Evolutionary conservation across 75 land plant species (phyloP).

Genomic region (Pinus taeda): DNA sequence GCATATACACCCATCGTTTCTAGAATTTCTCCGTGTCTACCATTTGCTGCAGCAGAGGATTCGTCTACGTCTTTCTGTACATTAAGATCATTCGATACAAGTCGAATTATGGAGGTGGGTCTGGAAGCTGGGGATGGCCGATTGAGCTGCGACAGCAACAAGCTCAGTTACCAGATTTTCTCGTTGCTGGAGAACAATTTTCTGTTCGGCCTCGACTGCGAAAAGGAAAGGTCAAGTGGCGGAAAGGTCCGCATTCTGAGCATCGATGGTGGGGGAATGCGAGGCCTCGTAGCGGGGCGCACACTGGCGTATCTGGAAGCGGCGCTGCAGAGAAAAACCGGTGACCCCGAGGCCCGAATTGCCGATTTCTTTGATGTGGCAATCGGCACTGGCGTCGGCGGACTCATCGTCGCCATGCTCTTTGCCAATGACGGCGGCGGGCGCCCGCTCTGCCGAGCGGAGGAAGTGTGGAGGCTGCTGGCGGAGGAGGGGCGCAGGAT

Average conservation of each 20-base stretch:
- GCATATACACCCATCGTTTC: too few species aligned
- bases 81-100: too few species aligned
- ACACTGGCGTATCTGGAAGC: slow-evolving; percentile 75
- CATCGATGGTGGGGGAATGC: slow-evolving; percentile 80
- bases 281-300: slow-evolving; percentile 66
- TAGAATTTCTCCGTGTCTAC: too few species aligned
- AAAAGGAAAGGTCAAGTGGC: slow-evolving; percentile 12
- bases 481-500: slow-evolving; percentile 52
- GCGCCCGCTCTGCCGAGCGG: slow-evolving; percentile 45
- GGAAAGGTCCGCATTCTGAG: slow-evolving; percentile 77
- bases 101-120: too few species aligned
- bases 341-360: slow-evolving; percentile 50
- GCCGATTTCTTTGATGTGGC: slow-evolving; percentile 74
- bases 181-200: too few species aligned
- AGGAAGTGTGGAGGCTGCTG: slow-evolving; percentile 60
- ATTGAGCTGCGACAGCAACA: too few species aligned
- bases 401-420: slow-evolving; percentile 64
- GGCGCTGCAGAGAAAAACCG: slow-evolving; percentile 61
- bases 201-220: slow-evolving; percentile 23
- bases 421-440: slow-evolving; percentile 43
- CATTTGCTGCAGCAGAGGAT: too few species aligned
- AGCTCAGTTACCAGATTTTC: not conserved
- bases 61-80: too few species aligned
- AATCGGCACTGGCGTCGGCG: slow-evolving; percentile 77
- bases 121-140: too few species aligned